Base-by-base conservation (phyloP, 345 rosid species). In the Rhodomyrtus tomentosa region DNA sequence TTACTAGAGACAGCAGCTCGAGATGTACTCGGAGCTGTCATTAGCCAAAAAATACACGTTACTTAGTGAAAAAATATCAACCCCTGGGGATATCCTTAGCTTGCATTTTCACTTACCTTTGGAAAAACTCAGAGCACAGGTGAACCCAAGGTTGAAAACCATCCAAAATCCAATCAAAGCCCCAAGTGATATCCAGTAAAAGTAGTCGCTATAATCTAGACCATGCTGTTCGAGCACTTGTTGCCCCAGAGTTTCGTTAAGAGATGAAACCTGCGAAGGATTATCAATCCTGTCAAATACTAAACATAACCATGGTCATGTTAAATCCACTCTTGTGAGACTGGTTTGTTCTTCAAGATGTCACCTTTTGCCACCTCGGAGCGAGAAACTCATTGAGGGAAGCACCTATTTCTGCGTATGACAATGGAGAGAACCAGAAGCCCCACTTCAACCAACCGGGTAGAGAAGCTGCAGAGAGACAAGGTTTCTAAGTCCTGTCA, bases 301-400 rank as follows among this genome's bases (percentile, higher is more conserved):
- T 38, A 16, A 18, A 15, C 45, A 27, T 40, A 38, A 22, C 72
- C 27, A 52, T 50, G 5, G 27, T 81, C 42, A 81, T 51, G 53
- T 24, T 7, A 50, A 50, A 51, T 49, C 24, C 48, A 42, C 21
- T 83, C 27, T 62, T 38, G 45, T 6, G 24, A 50, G n/a, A 36
- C 21, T 15, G 20, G 48, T 54, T 62, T 51, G 74, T 32, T 40
- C 51, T 82, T 53, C 48, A 49, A 18, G 40, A 38, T 49, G 58
- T 85, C 83, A 91, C 94, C 92, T 92, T 81, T 84, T 88, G 88
- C 95, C 95, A 92, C 82, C 93, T 86, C 22, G 90, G 95, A 38
- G 92, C 88, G 1, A 87, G 95, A 83, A 92, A 91, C 82, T 92
- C 95, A 55, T 92, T 91, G 25, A 91, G 21, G 2, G 91, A 83